phyloP scores from a whole-genome alignment of 768 basidiomycete species.

The Coprinellus micaceus region DNA sequence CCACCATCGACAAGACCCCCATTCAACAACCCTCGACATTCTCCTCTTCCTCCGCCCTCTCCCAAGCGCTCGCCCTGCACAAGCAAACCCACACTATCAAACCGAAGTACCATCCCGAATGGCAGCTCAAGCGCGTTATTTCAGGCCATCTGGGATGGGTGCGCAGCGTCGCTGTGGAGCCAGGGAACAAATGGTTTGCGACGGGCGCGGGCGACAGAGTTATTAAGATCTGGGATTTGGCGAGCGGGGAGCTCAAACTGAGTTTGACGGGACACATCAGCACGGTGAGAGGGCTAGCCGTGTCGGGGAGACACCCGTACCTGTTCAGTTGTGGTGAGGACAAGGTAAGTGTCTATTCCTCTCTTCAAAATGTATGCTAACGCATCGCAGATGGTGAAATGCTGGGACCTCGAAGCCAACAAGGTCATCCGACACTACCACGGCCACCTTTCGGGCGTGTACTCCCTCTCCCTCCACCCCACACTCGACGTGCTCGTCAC shows the following conservation, averaged over 20 bases:
- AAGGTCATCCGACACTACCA: slow-evolving; percentile 99
- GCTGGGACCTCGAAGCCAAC: slow-evolving; percentile 98
- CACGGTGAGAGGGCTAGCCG: slow-evolving; percentile 91
- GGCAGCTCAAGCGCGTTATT: slow-evolving; percentile 96
- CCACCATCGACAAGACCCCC: slow-evolving; percentile 73
- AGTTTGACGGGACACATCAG: slow-evolving; percentile 97
- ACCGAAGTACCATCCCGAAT: slow-evolving; percentile 92
- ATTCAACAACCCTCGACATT: slow-evolving; percentile 68
- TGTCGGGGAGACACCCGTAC: slow-evolving; percentile 91
- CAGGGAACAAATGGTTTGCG: slow-evolving; percentile 98
- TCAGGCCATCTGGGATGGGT: slow-evolving; percentile 99
- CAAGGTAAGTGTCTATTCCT: slow-evolving; percentile 55
- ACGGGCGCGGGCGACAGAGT: slow-evolving; percentile 97
- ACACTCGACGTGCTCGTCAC: slow-evolving; percentile 96
- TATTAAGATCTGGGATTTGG: slow-evolving; percentile 98
- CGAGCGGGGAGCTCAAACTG: slow-evolving; percentile 95
- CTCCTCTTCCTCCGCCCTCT: slow-evolving; percentile 59
- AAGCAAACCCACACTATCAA: slow-evolving; percentile 93
- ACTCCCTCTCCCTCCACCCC: slow-evolving; percentile 87
- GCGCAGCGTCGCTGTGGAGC: slow-evolving; percentile 91
- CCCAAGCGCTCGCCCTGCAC: slow-evolving; percentile 87
- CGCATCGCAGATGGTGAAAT: slow-evolving; percentile 88
- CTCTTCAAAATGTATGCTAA: not conserved
- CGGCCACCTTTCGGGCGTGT: slow-evolving; percentile 97
- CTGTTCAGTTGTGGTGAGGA: slow-evolving; percentile 97